phyloP scores from a whole-genome alignment of 2,329 filamentous ascomycete species.

The Aspergillus tamarii region DNA sequence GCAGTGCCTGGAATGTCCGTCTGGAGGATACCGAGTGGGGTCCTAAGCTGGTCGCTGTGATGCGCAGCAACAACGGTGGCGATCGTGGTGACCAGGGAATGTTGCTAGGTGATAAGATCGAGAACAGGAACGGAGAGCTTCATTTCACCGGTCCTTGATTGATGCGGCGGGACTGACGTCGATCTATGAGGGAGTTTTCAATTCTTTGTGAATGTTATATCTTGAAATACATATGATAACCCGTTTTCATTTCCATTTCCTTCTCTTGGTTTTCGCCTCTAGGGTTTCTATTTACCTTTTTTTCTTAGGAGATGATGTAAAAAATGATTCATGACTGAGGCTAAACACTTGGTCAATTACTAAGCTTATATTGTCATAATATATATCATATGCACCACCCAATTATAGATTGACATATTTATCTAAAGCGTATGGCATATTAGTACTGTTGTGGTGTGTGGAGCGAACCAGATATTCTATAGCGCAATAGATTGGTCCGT shows the following conservation, averaged over 20 bases:
- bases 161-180: neutral
- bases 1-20: slow-evolving; percentile 17
- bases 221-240: neutral
- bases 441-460: no score
- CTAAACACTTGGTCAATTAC: no score
- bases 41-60: slow-evolving; percentile 21
- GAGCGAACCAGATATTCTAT: no score
- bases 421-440: neutral
- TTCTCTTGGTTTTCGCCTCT: no score
- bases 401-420: neutral
- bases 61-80: slow-evolving; percentile 18
- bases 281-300: neutral
- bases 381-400: no score
- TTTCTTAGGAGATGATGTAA: neutral
- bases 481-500: no score
- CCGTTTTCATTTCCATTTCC: neutral
- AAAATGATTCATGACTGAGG: neutral
- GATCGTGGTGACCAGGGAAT: slow-evolving; percentile 21
- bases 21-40: slow-evolving; percentile 19
- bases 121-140: slow-evolving; percentile 20
- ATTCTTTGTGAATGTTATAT: neutral
- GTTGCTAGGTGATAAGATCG: slow-evolving; percentile 22
- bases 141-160: neutral
- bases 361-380: no score
- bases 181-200: neutral